These are phyloP conservation scores for Caloboletus inedulis DNA, from an alignment of 1,284 basidiomycete species.

Conservation along the genomic window DNA sequence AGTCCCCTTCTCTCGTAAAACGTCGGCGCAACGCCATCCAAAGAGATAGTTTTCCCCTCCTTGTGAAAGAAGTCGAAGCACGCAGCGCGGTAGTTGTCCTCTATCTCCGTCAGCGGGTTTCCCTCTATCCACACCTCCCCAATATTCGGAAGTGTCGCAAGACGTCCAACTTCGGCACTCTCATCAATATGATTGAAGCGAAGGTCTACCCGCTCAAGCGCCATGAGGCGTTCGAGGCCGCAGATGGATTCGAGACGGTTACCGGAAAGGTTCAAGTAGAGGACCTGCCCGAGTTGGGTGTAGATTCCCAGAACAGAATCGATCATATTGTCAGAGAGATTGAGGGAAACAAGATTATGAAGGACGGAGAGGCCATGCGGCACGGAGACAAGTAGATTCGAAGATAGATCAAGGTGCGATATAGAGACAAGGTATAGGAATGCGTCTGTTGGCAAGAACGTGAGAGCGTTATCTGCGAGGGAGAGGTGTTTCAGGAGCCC, in stretches of 20 bases:
- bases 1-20: slow-evolving; percentile 76
- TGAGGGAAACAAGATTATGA: slow-evolving; percentile 80
- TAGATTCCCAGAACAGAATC: slow-evolving; percentile 91
- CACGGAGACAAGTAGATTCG: slow-evolving; percentile 84
- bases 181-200: slow-evolving; percentile 81
- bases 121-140: slow-evolving; percentile 75
- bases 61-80: slow-evolving; percentile 83
- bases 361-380: slow-evolving; percentile 74
- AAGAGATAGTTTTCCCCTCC: slow-evolving; percentile 67
- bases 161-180: slow-evolving; percentile 79
- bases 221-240: slow-evolving; percentile 84
- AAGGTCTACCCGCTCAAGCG: slow-evolving; percentile 85
- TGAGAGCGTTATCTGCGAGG: slow-evolving; percentile 80
- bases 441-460: slow-evolving; percentile 74
- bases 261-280: slow-evolving; percentile 71
- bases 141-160: slow-evolving; percentile 78
- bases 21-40: slow-evolving; percentile 75
- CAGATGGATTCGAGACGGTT: slow-evolving; percentile 94
- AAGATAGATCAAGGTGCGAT: slow-evolving; percentile 86
- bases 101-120: slow-evolving; percentile 73
- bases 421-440: slow-evolving; percentile 73
- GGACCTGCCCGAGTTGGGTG: slow-evolving; percentile 73
- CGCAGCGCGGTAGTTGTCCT: slow-evolving; percentile 70
- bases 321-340: slow-evolving; percentile 94
- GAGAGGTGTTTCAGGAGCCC: slow-evolving; percentile 73